Evolutionary conservation across 2,329 filamentous ascomycete genomes (phyloP), one percentile per base, ranked within the genome.

Genomic region (Penicillium palitans): DNA sequence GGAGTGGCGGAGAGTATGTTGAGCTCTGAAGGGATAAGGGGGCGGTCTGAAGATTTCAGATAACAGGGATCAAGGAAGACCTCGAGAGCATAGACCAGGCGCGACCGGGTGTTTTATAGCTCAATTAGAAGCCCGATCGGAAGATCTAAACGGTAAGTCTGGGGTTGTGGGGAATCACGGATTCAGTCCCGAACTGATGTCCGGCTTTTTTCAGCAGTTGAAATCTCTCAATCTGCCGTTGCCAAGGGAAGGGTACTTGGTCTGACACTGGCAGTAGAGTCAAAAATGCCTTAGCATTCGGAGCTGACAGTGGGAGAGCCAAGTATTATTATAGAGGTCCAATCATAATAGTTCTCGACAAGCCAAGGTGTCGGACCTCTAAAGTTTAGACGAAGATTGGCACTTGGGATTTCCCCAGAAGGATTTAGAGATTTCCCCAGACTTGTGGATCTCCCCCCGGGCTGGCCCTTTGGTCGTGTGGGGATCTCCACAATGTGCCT

Each of bases 121-220:
- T 25, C 27, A 54, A 40, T 13, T n/a, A 46, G 33, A n/a, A 21
- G n/a, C 41, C 29, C 13, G 10, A 24, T 52, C 39, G 39, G 27
- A 46, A 55, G n/a, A 44, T 6, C 12, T 24, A n/a, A 49, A 39
- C 13, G 17, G 17, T 17, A 21, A 29, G 10, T 52, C 58, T 37
- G 51, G 42, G 49, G 37, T 59, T 55, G 51, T 46, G 60, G 58
- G 58, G 56, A 37, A 52, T 52, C 42, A 31, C 15, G 21, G 17
- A 39, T 24, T 5, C n/a, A 41, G 12, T 35, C 6, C 17, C 27
- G 19, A 13, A 15, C 9, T 25, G 3, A 33, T 9, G 13, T 35
- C 37, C 55, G 50, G 45, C 50, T 47, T 19, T 51, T 51, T 50
- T 15, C 27, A 41, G 15, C 25, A 25, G 10, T 8, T 25, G 17